Evolutionary conservation across 495 filamentous ascomycete genomes (phyloP).

Genomic region (Baudoinia panamericana): DNA sequence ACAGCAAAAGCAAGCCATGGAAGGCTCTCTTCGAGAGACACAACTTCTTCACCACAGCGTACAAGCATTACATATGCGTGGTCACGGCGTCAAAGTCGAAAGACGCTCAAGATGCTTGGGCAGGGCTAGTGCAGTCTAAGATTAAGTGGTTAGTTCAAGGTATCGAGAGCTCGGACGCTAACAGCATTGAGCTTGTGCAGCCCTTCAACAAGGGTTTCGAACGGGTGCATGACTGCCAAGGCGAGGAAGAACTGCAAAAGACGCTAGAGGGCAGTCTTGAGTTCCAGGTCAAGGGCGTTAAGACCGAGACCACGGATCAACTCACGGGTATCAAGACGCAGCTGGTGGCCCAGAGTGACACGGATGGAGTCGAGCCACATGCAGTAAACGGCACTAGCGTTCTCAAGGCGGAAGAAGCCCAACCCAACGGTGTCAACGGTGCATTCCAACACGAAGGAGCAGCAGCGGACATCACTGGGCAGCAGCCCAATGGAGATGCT

Average conservation of each 20-base stretch:
- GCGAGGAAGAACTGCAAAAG: conserved; percentile 53
- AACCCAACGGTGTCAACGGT: too few relatives aligned
- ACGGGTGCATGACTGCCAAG: conserved; percentile 58
- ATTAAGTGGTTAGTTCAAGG: conserved; percentile 69
- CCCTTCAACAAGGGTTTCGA: conserved; percentile 91
- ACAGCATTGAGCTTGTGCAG: conserved; percentile 60
- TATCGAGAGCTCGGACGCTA: conserved; percentile 55
- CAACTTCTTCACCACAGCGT: conserved; percentile 79
- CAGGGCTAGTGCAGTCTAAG: conserved; percentile 85
- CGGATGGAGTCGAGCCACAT: conserved; percentile 25
- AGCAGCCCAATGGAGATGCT: too few relatives aligned
- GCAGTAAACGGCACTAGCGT: conserved; percentile 8
- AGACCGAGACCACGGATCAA: conserved; percentile 46
- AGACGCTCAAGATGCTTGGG: conserved; percentile 75
- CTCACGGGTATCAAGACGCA: conserved; percentile 42
- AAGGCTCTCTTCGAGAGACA: conserved; percentile 77
- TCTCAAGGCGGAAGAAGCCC: neutral
- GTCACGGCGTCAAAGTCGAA: conserved; percentile 75
- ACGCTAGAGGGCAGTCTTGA: conserved; percentile 59
- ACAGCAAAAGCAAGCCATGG: conserved; percentile 61
- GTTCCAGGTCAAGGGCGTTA: conserved; percentile 48
- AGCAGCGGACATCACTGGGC: too few relatives aligned
- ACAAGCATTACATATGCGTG: conserved; percentile 88
- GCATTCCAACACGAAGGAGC: too few relatives aligned
- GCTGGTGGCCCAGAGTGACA: conserved; percentile 37